These are phyloP conservation scores for Lachancea lanzarotensis DNA, from an alignment of 805 yeast genomes.

Conservation along the genomic window DNA sequence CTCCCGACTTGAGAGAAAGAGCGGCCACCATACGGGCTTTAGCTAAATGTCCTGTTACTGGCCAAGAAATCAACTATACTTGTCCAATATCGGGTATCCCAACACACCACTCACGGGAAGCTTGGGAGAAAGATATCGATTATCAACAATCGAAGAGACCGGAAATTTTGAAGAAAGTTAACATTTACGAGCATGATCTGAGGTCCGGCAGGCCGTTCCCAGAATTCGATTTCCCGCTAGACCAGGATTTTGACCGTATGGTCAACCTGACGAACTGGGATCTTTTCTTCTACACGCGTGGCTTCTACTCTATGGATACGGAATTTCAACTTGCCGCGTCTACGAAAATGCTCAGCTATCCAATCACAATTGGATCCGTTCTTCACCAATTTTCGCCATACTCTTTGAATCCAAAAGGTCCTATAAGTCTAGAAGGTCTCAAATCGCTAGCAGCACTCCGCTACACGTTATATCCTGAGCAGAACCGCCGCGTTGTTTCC, in stretches of 20 bases:
- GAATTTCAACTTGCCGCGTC: conserved; percentile 94
- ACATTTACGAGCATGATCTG: conserved; percentile 89
- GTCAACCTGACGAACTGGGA: conserved; percentile 88
- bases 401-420: conserved; percentile 72
- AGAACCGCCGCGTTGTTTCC: conserved; percentile 31
- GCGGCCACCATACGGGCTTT: conserved; percentile 85
- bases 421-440: conserved; percentile 85
- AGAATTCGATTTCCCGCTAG: conserved; percentile 87
- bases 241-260: conserved; percentile 65
- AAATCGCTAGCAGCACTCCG: conserved; percentile 89
- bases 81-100: conserved; percentile 96
- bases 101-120: conserved; percentile 84
- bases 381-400: conserved; percentile 85
- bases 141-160: conserved; percentile 65
- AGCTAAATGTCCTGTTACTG: conserved; percentile 88
- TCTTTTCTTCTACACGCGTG: conserved; percentile 84
- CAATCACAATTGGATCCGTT: conserved; percentile 78
- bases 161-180: conserved; percentile 76
- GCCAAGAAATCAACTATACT: conserved; percentile 68
- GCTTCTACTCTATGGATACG: conserved; percentile 92
- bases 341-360: conserved; percentile 89
- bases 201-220: conserved; percentile 92
- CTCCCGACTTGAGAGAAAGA: conserved; percentile 77
- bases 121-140: conserved; percentile 74
- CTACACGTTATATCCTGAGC: conserved; percentile 74